These are phyloP conservation scores for Middelhovenomyces tepae DNA, from an alignment of 805 yeast species.

Conservation along the genomic window DNA sequence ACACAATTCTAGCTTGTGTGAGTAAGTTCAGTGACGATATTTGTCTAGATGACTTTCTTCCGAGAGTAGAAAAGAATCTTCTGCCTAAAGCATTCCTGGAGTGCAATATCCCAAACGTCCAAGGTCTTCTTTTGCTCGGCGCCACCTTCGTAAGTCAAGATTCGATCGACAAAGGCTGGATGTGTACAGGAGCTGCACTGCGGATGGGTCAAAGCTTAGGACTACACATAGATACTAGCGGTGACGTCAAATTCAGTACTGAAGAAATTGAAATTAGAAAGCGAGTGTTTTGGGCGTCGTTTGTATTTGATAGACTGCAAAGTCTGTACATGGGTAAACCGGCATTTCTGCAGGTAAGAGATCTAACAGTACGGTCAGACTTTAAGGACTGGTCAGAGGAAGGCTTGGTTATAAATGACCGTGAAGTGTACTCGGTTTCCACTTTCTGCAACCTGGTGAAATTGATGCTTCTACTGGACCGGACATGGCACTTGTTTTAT, in stretches of 20 bases:
- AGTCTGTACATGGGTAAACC: slow-evolving; percentile 39
- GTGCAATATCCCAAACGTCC: slow-evolving; percentile 6
- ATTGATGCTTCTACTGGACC: slow-evolving; percentile 6
- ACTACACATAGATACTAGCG: slow-evolving; percentile 4
- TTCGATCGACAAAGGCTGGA: slow-evolving; percentile 6
- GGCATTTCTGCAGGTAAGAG: slow-evolving; percentile 4
- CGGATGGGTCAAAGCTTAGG: slow-evolving; percentile 8
- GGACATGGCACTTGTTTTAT: slow-evolving; percentile 6
- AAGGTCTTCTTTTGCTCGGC: slow-evolving; percentile 6
- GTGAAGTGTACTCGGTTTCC: slow-evolving; percentile 3
- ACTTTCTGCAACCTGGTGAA: slow-evolving; percentile 5
- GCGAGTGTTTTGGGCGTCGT: slow-evolving; percentile 37
- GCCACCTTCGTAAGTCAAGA: slow-evolving; percentile 8
- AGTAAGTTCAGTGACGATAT: slow-evolving; percentile 9
- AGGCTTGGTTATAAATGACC: slow-evolving; percentile 4
- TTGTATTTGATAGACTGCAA: slow-evolving; percentile 36
- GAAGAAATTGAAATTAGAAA: slow-evolving; percentile 22
- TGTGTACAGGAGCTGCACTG: slow-evolving; percentile 8
- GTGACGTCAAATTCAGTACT: not conserved
- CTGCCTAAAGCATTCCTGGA: slow-evolving; percentile 6
- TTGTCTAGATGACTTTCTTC: slow-evolving; percentile 4
- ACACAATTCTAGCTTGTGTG: slow-evolving; percentile 6
- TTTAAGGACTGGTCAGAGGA: slow-evolving; percentile 6
- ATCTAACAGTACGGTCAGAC: slow-evolving; percentile 5
- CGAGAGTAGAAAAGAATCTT: slow-evolving; percentile 3